phyloP scores from a whole-genome alignment of 2,329 filamentous ascomycete genomes.

The Claviceps sp. region DNA sequence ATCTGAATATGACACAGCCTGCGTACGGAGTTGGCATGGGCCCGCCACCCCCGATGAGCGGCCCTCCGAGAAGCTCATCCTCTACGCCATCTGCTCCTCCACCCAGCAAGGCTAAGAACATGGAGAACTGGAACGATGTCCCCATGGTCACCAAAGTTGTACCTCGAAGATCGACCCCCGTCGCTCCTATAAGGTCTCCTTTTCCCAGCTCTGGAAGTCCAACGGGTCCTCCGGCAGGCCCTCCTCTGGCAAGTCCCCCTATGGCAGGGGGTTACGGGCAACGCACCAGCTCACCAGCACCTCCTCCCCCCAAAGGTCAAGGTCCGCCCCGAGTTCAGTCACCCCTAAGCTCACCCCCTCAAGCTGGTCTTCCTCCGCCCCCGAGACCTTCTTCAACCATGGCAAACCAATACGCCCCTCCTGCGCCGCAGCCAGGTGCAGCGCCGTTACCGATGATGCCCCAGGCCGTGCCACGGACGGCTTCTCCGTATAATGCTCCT shows the following conservation, averaged over 20 bases:
- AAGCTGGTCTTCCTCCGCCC: constrained; percentile 38
- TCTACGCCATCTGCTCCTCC: constrained; percentile 52
- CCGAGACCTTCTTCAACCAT: constrained; percentile 52
- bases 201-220: constrained; percentile 53
- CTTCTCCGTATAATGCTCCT: constrained; percentile 78
- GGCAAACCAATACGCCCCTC: constrained; percentile 38
- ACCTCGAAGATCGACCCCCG: constrained; percentile 62
- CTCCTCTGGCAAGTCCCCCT: constrained; percentile 21
- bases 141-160: constrained; percentile 68
- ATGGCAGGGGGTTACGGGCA: constrained; percentile 42
- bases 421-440: constrained; percentile 49
- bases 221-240: constrained; percentile 21
- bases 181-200: constrained; percentile 57
- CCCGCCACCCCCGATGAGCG: constrained; percentile 17
- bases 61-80: constrained; percentile 39
- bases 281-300: constrained; percentile 59
- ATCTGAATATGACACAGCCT: constrained; percentile 20
- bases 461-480: constrained; percentile 54
- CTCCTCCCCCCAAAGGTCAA: constrained; percentile 64
- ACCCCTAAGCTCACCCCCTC: constrained; percentile 42
- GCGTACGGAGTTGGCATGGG: constrained; percentile 23
- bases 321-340: constrained; percentile 60
- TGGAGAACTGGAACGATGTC: constrained; percentile 87
- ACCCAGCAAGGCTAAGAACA: constrained; percentile 56
- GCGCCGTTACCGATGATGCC: constrained; percentile 40